Conservation (phyloP, 345 rosid species). For the Sonneratia caseolaris region DNA sequence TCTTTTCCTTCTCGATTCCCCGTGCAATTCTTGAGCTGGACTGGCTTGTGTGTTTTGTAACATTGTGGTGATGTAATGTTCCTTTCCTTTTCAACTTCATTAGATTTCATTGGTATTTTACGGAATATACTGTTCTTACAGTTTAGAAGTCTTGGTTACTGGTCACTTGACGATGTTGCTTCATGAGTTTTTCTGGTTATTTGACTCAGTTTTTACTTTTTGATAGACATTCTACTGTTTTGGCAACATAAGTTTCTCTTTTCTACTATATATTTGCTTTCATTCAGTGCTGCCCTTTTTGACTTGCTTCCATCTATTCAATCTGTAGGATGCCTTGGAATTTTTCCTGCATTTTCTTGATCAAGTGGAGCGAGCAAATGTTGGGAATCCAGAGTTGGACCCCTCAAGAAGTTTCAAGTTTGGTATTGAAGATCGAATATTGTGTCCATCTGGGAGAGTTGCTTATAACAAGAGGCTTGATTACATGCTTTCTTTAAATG, state of each 20-base stretch:
- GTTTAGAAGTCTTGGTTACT: neutral
- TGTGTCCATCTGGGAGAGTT: constrained; percentile 91
- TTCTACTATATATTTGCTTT: neutral
- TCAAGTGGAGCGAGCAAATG: constrained; percentile 78
- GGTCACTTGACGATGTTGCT: neutral
- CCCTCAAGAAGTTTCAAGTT: constrained; percentile 88
- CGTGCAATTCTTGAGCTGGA: neutral
- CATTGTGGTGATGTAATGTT: neutral
- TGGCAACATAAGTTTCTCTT: neutral
- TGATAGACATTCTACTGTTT: neutral
- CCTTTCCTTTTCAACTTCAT: neutral
- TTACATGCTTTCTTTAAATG: constrained; percentile 81
- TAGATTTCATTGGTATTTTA: neutral
- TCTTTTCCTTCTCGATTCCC: neutral
- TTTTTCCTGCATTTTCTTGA: constrained; percentile 86
- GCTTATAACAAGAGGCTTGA: constrained; percentile 81
- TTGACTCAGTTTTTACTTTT: neutral
- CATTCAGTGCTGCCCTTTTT: neutral
- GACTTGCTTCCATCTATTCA: neutral
- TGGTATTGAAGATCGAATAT: constrained; percentile 90
- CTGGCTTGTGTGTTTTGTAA: neutral
- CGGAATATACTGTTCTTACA: neutral
- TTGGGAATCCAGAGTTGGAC: constrained; percentile 52
- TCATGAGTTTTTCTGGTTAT: neutral
- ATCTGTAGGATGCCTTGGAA: constrained; percentile 84